phyloP scores from a whole-genome alignment of 1,284 basidiomycete genomes.

The Cerioporus squamosus region DNA sequence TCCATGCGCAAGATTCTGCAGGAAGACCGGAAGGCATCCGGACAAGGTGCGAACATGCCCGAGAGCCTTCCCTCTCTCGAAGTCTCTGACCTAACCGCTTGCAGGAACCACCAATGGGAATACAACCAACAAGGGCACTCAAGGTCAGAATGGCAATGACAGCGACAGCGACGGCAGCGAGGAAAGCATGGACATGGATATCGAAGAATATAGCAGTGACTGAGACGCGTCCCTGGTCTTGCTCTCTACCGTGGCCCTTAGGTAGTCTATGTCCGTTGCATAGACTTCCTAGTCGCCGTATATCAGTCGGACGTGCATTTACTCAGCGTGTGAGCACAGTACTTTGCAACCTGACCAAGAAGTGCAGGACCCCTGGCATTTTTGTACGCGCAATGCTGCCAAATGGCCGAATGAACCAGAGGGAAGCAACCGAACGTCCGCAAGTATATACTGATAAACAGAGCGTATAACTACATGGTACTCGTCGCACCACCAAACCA shows the following conservation, averaged over 20 bases:
- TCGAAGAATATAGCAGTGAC: slow-evolving; percentile 21
- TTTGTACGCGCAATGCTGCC: too few species aligned
- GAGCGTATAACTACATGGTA: too few species aligned
- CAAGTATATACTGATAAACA: too few species aligned
- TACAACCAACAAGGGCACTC: background rate
- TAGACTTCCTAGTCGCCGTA: too few species aligned
- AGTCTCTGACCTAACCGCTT: background rate
- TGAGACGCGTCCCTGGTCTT: background rate
- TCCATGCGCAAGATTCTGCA: slow-evolving; percentile 30
- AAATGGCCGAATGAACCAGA: too few species aligned
- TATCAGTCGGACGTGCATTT: too few species aligned
- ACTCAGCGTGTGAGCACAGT: too few species aligned
- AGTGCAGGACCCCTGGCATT: too few species aligned
- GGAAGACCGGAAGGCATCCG: slow-evolving; percentile 22
- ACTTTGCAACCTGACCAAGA: too few species aligned
- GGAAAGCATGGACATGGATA: slow-evolving; percentile 23
- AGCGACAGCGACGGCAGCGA: slow-evolving; percentile 22
- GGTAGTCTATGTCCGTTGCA: too few species aligned
- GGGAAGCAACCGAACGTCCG: too few species aligned
- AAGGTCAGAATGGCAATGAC: slow-evolving; percentile 7
- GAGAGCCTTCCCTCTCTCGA: background rate
- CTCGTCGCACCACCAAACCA: too few species aligned
- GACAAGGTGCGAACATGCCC: slow-evolving; percentile 5
- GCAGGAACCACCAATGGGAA: slow-evolving; percentile 8
- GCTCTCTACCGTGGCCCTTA: background rate